phyloP scores from a whole-genome alignment of 176 grass and related monocot species.

The Ensete ventricosum region DNA sequence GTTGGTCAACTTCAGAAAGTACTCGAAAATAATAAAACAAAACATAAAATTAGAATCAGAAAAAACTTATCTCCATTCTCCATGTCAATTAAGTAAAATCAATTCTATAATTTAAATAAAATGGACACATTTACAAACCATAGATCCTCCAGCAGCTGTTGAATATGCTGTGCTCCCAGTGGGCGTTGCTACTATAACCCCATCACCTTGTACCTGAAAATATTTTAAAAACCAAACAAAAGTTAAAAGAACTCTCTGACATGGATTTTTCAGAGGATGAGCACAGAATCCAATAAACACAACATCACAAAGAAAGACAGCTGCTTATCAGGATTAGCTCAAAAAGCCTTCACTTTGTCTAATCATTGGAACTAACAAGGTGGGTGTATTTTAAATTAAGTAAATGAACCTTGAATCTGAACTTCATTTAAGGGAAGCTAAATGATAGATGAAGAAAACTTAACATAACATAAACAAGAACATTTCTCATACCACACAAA shows the following conservation, averaged over 20 bases:
- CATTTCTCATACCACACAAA: not conserved
- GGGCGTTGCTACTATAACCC: conserved; percentile 94
- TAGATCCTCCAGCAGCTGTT: conserved; percentile 92
- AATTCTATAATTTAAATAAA: not conserved
- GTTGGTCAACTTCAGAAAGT: not conserved
- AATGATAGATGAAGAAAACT: too few species aligned
- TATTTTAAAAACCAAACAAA: conserved; percentile 8
- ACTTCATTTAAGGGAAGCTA: too few species aligned
- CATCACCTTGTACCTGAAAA: conserved; percentile 95
- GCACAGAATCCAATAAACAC: not conserved
- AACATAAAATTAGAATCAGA: not conserved
- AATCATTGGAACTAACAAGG: too few species aligned
- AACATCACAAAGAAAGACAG: not conserved
- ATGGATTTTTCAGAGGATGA: not conserved
- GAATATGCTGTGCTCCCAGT: conserved; percentile 98
- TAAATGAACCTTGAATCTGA: too few species aligned
- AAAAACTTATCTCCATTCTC: too few species aligned
- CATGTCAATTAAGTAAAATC: not conserved
- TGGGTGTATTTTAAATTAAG: too few species aligned
- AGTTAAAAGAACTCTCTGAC: not conserved
- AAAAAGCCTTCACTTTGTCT: too few species aligned
- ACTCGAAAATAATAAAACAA: not conserved
- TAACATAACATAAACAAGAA: not conserved
- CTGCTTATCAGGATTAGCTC: too few species aligned
- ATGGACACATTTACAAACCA: conserved; percentile 43